Conservation (phyloP, 225 moss, liverwort and hornwort species). For the Ulota crispa region DNA sequence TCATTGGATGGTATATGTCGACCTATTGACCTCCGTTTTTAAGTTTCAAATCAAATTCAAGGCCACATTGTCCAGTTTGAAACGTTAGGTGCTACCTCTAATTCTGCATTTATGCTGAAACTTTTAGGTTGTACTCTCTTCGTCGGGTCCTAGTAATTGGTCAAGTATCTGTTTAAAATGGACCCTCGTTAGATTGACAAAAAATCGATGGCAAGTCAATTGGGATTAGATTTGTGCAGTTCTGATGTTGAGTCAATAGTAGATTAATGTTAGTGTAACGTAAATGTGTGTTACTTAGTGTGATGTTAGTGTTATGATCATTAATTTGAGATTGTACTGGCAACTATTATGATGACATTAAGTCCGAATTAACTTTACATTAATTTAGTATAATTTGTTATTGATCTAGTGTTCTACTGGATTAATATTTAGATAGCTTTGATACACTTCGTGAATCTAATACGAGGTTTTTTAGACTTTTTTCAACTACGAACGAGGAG, state of each 20-base stretch:
- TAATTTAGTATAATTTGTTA: no score
- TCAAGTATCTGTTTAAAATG: background rate
- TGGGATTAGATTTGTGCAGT: background rate
- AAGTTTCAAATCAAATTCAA: background rate
- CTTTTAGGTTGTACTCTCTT: background rate
- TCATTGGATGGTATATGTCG: conserved; percentile 64
- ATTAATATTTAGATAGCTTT: background rate
- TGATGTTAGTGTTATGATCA: background rate
- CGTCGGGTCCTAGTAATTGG: background rate
- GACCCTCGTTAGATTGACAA: background rate
- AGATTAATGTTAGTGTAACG: background rate
- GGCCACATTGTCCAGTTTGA: background rate
- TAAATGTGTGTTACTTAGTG: background rate
- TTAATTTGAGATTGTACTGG: background rate
- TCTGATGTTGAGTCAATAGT: background rate
- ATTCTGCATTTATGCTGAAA: background rate
- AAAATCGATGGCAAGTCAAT: background rate
- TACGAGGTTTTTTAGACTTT: background rate
- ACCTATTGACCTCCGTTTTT: conserved; percentile 1
- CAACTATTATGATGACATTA: no score
- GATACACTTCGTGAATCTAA: background rate
- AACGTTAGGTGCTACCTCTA: background rate
- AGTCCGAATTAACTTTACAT: no score
- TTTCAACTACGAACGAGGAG: conserved; percentile 8
- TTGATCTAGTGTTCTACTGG: background rate